phyloP scores from a whole-genome alignment of 129 eudicot species.

The Lonicera japonica region DNA sequence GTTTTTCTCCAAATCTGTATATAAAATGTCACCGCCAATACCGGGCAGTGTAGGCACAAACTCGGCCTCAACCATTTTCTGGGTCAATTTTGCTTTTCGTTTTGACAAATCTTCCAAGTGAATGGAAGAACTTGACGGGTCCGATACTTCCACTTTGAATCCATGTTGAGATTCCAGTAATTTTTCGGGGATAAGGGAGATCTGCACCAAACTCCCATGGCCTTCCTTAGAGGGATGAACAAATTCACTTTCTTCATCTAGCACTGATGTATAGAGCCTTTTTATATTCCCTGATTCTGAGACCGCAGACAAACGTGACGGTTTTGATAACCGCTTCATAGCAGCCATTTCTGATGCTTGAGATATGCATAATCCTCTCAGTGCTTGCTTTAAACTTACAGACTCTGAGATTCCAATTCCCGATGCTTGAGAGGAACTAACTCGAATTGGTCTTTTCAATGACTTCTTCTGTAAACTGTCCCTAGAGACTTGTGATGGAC shows the following conservation, averaged over 20 bases:
- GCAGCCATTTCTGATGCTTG: constrained; percentile 97
- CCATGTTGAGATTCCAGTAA: constrained; percentile 10
- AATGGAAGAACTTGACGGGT: constrained; percentile 13
- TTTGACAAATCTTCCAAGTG: not conserved
- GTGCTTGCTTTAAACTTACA: constrained; percentile 76
- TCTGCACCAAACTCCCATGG: constrained; percentile 33
- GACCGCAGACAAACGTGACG: constrained; percentile 25
- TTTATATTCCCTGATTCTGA: constrained; percentile 37
- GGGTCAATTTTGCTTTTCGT: not conserved
- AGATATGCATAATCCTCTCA: constrained; percentile 84
- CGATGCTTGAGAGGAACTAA: constrained; percentile 35
- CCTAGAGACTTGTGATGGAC: constrained; percentile 22
- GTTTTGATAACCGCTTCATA: constrained; percentile 50
- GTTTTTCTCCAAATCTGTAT: constrained; percentile 17
- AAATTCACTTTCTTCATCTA: constrained; percentile 32
- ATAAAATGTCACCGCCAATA: constrained; percentile 10
- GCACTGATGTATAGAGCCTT: constrained; percentile 41
- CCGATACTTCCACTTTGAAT: constrained; percentile 4
- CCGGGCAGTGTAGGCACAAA: constrained; percentile 13
- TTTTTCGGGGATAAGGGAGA: constrained; percentile 52
- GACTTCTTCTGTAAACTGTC: constrained; percentile 43
- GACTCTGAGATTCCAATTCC: constrained; percentile 69
- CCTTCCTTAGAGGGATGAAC: constrained; percentile 19
- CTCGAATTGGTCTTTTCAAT: constrained; percentile 69
- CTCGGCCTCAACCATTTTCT: constrained; percentile 5